Percentiles rank a stretch among this genome's conserved stretches.
phyloP scores from a whole-genome alignment of 2,329 filamentous ascomycete species.

The Pyrenochaeta sp. region DNA sequence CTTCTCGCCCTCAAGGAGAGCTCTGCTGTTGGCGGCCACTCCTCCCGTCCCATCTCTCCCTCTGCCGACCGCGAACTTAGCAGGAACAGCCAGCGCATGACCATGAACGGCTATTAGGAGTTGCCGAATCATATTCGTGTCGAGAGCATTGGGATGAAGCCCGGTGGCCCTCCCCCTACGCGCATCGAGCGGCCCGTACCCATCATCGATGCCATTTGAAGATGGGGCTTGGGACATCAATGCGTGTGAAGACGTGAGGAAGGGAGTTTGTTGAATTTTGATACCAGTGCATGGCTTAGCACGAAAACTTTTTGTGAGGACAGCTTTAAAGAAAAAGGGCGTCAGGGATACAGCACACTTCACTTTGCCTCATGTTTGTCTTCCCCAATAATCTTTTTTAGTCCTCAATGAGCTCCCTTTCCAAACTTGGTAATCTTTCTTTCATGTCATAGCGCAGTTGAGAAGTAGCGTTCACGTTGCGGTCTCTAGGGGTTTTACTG shows the following conservation, averaged over 20 bases:
- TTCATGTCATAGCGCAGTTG: too few species aligned
- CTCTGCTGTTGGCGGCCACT: constrained; percentile 79
- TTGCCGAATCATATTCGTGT: constrained; percentile 41
- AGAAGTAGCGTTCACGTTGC: too few species aligned
- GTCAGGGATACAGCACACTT: too few species aligned
- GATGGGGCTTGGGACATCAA: constrained; percentile 2
- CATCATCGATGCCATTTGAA: constrained; percentile 35
- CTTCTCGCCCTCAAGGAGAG: constrained; percentile 97
- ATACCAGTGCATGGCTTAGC: constrained; percentile 50
- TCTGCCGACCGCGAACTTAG: constrained; percentile 94
- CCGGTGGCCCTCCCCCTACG: constrained; percentile 23
- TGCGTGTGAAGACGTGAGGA: constrained; percentile 2
- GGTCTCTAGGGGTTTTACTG: too few species aligned
- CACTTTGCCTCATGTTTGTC: too few species aligned
- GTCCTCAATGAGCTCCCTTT: too few species aligned
- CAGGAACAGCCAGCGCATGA: constrained; percentile 95
- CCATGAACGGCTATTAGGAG: constrained; percentile 95
- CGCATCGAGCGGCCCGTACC: constrained; percentile 32
- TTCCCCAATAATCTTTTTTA: too few species aligned
- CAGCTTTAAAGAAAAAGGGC: too few species aligned
- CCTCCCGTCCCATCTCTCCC: constrained; percentile 93
- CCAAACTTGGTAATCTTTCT: too few species aligned
- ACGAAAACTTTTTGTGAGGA: too few species aligned
- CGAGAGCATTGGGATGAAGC: constrained; percentile 37
- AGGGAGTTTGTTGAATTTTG: constrained; percentile 37